Evolutionary conservation across 2,329 filamentous ascomycete species (phyloP).

Genomic region (Xylariales sp.): DNA sequence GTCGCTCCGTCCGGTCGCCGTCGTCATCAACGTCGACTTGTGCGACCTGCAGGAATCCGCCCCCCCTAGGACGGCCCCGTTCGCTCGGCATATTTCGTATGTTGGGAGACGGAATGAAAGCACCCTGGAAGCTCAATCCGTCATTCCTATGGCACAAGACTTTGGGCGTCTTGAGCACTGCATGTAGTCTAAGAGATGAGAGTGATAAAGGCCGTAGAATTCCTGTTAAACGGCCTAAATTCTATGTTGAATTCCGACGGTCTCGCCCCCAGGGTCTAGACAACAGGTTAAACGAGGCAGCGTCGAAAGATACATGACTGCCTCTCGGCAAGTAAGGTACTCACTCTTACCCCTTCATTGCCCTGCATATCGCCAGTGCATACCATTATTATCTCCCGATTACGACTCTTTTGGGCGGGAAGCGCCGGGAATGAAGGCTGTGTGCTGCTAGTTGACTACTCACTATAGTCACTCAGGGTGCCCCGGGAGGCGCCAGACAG

Average conservation of each 20-base stretch:
- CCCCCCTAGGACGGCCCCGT: slow-evolving; percentile 24
- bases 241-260: background rate
- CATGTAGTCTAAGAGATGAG: background rate
- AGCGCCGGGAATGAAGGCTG: slow-evolving; percentile 19
- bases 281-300: slow-evolving; percentile 7
- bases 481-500: slow-evolving; percentile 4
- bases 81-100: slow-evolving; percentile 38
- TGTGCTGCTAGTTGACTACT: slow-evolving; percentile 9
- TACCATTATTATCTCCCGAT: slow-evolving; percentile 22
- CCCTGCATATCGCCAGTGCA: slow-evolving; percentile 8
- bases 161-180: background rate
- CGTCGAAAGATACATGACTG: slow-evolving; percentile 6
- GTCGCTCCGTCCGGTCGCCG: slow-evolving; percentile 17
- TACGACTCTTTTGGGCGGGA: background rate
- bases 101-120: slow-evolving; percentile 1
- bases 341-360: slow-evolving; percentile 27
- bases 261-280: slow-evolving; percentile 18
- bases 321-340: background rate
- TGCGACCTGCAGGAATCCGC: slow-evolving; percentile 39
- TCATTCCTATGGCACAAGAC: slow-evolving; percentile 11
- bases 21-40: slow-evolving; percentile 39
- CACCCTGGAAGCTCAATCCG: background rate
- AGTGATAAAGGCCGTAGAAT: background rate
- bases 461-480: slow-evolving; percentile 3
- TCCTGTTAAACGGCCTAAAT: background rate